Conservation (phyloP, 2,329 filamentous ascomycete species). For the Exophiala aquamarina region DNA sequence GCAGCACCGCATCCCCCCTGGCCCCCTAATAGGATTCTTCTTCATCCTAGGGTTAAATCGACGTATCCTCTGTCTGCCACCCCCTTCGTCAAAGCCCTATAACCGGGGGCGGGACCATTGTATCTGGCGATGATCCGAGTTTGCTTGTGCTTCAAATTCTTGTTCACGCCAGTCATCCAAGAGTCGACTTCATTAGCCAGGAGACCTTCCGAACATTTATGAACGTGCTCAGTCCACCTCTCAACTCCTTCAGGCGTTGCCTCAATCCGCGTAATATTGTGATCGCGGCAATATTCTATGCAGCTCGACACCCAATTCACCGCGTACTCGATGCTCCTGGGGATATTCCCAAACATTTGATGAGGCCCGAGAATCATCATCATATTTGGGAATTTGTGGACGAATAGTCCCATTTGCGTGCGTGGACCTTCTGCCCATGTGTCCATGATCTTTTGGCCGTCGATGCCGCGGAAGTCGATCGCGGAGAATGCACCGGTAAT, state of each 20-base stretch:
- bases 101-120: constrained; percentile 46
- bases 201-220: constrained; percentile 45
- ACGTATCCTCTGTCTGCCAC: neutral
- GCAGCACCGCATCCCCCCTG: too few species aligned
- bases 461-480: constrained; percentile 40
- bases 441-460: constrained; percentile 33
- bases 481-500: constrained; percentile 42
- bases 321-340: constrained; percentile 34
- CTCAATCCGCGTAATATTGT: constrained; percentile 38
- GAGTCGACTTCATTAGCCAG: constrained; percentile 51
- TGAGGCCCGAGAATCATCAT: constrained; percentile 57
- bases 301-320: constrained; percentile 41
- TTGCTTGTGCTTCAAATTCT: constrained; percentile 48
- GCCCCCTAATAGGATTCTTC: too few species aligned
- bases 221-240: constrained; percentile 51
- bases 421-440: constrained; percentile 31
- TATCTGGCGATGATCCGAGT: constrained; percentile 49
- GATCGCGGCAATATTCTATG: constrained; percentile 28
- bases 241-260: constrained; percentile 41
- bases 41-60: neutral
- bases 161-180: constrained; percentile 59
- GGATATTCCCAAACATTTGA: constrained; percentile 38
- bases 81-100: constrained; percentile 29
- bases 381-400: constrained; percentile 49
- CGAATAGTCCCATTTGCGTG: constrained; percentile 43